Evolutionary conservation across 208 protist species (phyloP).

Genomic region (Acanthamoeba polyphaga): DNA sequence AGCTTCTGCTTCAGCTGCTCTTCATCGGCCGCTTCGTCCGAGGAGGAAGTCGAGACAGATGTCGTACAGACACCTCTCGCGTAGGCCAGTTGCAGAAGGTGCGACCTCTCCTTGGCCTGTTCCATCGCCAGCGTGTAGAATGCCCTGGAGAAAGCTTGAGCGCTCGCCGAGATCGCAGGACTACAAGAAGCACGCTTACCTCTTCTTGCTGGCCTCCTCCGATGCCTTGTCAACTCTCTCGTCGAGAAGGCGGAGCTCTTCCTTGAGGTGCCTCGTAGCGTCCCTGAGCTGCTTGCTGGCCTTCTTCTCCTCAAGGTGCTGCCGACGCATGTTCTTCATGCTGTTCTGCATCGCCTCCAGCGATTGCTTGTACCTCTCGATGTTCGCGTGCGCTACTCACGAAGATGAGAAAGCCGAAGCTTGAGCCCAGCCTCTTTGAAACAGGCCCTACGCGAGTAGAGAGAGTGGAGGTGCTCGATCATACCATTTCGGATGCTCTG

Average conservation of each 20-base stretch:
- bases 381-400: background rate
- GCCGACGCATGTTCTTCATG: background rate
- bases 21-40: no score
- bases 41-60: no score
- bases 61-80: no score
- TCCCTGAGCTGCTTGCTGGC: conserved; percentile 29
- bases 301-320: background rate
- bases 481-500: background rate
- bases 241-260: background rate
- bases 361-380: conserved; percentile 14
- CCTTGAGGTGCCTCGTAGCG: background rate
- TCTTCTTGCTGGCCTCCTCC: background rate
- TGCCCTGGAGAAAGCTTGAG: background rate
- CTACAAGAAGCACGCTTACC: background rate
- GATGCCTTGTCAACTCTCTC: background rate
- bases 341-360: background rate
- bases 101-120: no score
- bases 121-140: no score
- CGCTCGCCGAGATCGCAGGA: background rate
- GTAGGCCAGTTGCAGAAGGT: no score
- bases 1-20: no score
- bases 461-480: background rate
- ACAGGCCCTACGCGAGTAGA: background rate
- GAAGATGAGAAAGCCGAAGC: background rate
- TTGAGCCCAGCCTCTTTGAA: background rate